Percentiles rank a stretch among this genome's conserved stretches.
Conservation (phyloP, 106 monocot species). For the Hemerocallis citrina region DNA sequence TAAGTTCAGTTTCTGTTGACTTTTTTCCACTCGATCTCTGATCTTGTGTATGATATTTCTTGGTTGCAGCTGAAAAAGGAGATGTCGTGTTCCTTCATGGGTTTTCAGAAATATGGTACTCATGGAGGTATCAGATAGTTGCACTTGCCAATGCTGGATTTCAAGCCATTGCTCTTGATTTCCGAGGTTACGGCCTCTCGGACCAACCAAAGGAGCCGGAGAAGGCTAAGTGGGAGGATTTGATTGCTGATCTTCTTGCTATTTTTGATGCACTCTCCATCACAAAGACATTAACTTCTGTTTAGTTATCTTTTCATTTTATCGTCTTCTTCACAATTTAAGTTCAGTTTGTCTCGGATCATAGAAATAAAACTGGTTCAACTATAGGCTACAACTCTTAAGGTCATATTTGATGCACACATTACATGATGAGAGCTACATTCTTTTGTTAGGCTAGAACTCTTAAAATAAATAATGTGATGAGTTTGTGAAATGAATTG, state of each 20-base stretch:
- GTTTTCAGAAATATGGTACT: conserved; percentile 83
- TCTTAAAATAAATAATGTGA: background rate
- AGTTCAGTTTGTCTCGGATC: too few relatives aligned
- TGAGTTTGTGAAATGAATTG: background rate
- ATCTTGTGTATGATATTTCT: background rate
- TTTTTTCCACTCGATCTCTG: background rate
- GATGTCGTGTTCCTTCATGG: conserved; percentile 63
- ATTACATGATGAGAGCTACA: too few relatives aligned
- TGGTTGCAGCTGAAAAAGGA: conserved; percentile 23
- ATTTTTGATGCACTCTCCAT: conserved; percentile 33
- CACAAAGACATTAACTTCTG: conserved; percentile 1
- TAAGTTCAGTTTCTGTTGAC: too few relatives aligned
- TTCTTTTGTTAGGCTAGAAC: too few relatives aligned
- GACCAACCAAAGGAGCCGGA: conserved; percentile 22
- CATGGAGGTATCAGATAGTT: conserved; percentile 76
- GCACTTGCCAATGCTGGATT: conserved; percentile 41
- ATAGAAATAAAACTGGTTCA: too few relatives aligned
- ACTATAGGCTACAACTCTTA: too few relatives aligned
- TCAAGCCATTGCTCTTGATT: conserved; percentile 47
- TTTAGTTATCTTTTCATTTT: background rate
- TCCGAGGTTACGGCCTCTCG: conserved; percentile 36
- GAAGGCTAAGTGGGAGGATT: conserved; percentile 25
- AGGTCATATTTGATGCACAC: too few relatives aligned
- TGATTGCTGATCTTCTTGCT: conserved; percentile 38
- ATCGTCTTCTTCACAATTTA: too few relatives aligned